phyloP scores from a whole-genome alignment of 441 rosid species.

The Populus hybrid region DNA sequence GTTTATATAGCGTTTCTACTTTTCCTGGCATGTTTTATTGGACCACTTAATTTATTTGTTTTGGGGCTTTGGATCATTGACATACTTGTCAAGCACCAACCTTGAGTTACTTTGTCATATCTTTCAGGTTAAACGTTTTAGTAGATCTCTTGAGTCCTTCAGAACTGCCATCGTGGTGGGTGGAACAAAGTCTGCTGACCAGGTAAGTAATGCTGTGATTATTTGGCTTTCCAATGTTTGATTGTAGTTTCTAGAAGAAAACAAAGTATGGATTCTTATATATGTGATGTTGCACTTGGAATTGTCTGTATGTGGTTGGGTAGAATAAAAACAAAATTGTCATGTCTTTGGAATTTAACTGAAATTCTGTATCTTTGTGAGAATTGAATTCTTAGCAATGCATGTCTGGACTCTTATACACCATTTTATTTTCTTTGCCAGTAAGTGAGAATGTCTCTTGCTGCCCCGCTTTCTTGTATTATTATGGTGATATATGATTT shows the following conservation, averaged over 20 bases:
- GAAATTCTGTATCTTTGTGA: not conserved
- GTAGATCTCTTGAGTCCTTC: constrained; percentile 34
- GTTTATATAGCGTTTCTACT: too few relatives aligned
- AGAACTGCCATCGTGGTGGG: constrained; percentile 38
- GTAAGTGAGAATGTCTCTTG: not conserved
- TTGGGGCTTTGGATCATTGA: too few relatives aligned
- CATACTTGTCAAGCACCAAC: too few relatives aligned
- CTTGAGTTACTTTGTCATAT: constrained; percentile 9
- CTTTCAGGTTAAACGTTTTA: constrained; percentile 32
- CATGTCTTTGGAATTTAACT: not conserved
- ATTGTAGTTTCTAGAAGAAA: not conserved
- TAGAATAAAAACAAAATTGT: not conserved
- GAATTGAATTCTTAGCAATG: not conserved
- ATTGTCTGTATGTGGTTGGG: not conserved
- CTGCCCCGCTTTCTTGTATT: not conserved
- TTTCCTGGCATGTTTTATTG: too few relatives aligned
- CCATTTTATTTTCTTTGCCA: not conserved
- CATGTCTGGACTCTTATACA: not conserved
- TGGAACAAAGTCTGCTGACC: constrained; percentile 37
- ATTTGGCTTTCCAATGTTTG: not conserved
- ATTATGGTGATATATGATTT: not conserved
- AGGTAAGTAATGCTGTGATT: constrained; percentile 16
- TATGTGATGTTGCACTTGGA: not conserved
- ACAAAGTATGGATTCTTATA: not conserved
- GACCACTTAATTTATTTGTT: too few relatives aligned